A percentile compares a stretch with the other conserved stretches of the same genome.
Evolutionary conservation across 345 rosid species (phyloP).

Genomic region (Eucalyptus brandiana): DNA sequence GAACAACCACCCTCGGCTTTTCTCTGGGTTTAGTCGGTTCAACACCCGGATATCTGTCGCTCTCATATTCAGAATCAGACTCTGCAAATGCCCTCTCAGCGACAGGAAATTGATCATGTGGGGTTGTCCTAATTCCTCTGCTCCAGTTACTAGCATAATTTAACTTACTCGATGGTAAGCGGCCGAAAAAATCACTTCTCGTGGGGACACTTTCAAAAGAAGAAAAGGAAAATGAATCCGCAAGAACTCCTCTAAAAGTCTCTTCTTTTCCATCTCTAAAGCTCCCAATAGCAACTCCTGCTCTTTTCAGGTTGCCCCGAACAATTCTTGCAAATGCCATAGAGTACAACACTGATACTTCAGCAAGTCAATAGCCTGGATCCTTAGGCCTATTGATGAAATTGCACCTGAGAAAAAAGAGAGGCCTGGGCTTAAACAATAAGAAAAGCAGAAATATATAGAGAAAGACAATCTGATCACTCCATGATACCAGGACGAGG

Average conservation of each 20-base stretch:
- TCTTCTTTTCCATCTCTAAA: neutral
- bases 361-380: neutral
- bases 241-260: neutral
- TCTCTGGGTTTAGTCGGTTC: conserved; percentile 55
- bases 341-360: neutral
- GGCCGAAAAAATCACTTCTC: neutral
- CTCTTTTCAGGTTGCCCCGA: conserved; percentile 34
- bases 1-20: conserved; percentile 61
- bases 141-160: conserved; percentile 12
- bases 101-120: conserved; percentile 13
- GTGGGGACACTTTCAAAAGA: conserved; percentile 1
- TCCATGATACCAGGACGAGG: no score
- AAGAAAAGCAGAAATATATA: neutral
- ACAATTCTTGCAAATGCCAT: conserved; percentile 61
- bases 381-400: conserved; percentile 3
- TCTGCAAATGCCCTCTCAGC: conserved; percentile 22
- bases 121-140: conserved; percentile 40
- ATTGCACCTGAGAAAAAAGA: neutral
- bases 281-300: conserved; percentile 12
- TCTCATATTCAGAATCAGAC: conserved; percentile 26
- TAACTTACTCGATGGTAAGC: neutral
- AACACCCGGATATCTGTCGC: conserved; percentile 28
- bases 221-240: neutral
- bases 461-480: no score
- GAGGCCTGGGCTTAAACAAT: neutral